Evolutionary conservation across 768 basidiomycete genomes (phyloP).

Genomic region (Pisolithus albus): DNA sequence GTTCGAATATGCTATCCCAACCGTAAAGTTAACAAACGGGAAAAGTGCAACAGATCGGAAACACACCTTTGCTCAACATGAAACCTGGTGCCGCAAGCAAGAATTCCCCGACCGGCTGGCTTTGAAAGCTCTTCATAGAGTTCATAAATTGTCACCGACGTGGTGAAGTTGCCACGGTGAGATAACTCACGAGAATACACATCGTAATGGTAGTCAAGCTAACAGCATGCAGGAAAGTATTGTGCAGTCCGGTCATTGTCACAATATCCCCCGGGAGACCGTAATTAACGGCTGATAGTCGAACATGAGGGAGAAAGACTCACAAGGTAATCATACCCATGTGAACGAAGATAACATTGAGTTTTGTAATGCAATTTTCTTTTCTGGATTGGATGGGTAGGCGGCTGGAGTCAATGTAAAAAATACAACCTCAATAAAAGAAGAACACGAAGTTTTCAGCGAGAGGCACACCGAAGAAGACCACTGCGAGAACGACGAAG

Average conservation of each 20-base stretch:
- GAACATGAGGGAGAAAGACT: neutral
- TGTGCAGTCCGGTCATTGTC: too few relatives aligned
- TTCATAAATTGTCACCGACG: neutral
- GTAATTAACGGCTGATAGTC: neutral
- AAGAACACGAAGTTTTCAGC: neutral
- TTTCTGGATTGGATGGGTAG: neutral
- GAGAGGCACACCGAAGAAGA: constrained; percentile 5
- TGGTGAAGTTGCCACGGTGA: neutral
- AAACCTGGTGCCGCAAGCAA: constrained; percentile 7
- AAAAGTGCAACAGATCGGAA: neutral
- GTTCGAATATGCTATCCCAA: constrained; percentile 14
- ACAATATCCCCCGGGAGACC: neutral
- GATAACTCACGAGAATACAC: constrained; percentile 8
- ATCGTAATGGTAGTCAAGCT: constrained; percentile 10
- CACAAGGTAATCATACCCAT: constrained; percentile 17
- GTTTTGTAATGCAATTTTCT: constrained; percentile 7
- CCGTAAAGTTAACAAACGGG: neutral
- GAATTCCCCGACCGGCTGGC: neutral
- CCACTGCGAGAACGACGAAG: constrained; percentile 9
- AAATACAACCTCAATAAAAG: too few relatives aligned
- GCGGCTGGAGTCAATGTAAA: neutral
- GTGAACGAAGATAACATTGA: constrained; percentile 12
- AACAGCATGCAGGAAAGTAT: too few relatives aligned
- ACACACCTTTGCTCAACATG: constrained; percentile 11
- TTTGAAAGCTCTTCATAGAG: constrained; percentile 12